Base-by-base conservation (phyloP, 768 basidiomycete genomes). In the Boletus sp. region DNA sequence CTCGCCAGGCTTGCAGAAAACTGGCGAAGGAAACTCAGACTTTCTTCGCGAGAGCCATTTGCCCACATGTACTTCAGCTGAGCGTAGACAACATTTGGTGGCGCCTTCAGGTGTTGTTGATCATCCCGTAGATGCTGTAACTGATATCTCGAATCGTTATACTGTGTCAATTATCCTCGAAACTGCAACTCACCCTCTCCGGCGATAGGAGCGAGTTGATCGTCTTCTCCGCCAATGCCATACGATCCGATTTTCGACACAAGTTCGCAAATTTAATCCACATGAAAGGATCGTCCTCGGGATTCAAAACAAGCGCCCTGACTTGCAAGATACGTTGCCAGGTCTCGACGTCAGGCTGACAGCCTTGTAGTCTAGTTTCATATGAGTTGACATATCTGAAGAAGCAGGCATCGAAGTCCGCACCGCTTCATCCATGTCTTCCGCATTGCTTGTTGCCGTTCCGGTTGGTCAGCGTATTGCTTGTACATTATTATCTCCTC, bases 201-300 rank as follows among this genome's bases (percentile, higher is more conserved):
- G 89, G 87, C 10, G 89, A 86, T 32, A 97, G 77, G 1, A 99
- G 74, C 0, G 94, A 96, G 61, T 94, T 92, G 66, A 99, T 89
- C 0, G 96, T 97, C 76, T 98, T 98, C 64, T 98, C 94, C 0
- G 96, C 95, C 49, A 99, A 76, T n/a, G 83, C 82, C 83, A 98
- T 92, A 6, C 97, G 86, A 49, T 96, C 94, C 17, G 85, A 90
- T 74, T 96, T 96, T 50, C 97, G 91, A 69, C 97, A 98, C 1
- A 98, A 78, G 66, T 99, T 98, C 3, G 96, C 93, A 67, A 99
- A 98, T 74, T 97, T 94, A 74, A 99, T 97, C 94, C 95, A 98
- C 86, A 97, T 98, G 46, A 90, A 83, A 44, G 91, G 92, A 68
- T 98, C 94, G 60, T 97, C 94, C 61, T 91, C 91, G 0, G 97